phyloP scores from a whole-genome alignment of 2,329 filamentous ascomycete species.

The Chaetothyriales sp. region DNA sequence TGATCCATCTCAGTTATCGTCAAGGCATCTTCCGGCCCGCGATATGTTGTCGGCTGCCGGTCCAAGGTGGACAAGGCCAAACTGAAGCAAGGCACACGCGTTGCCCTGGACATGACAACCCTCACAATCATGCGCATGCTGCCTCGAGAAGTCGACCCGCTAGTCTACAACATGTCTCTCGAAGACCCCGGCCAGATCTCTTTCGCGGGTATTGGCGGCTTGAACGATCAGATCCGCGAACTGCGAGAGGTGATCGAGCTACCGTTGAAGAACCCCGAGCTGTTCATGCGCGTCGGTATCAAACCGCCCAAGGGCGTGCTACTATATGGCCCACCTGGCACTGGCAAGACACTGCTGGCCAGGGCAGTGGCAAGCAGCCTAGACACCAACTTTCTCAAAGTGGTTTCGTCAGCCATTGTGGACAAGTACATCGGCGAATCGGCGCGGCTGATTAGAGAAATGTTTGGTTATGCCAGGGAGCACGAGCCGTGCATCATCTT shows the following conservation, averaged over 20 bases:
- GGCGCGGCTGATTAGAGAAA: slow-evolving; percentile 88
- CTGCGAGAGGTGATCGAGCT: slow-evolving; percentile 94
- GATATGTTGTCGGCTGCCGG: slow-evolving; percentile 95
- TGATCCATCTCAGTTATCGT: slow-evolving; percentile 59
- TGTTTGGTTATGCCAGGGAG: slow-evolving; percentile 99
- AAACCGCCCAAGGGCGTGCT: slow-evolving; percentile 97
- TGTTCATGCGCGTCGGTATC: slow-evolving; percentile 92
- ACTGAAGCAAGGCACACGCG: slow-evolving; percentile 94
- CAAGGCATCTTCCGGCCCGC: slow-evolving; percentile 89
- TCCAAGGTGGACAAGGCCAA: slow-evolving; percentile 96
- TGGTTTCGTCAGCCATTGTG: slow-evolving; percentile 95
- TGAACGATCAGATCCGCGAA: slow-evolving; percentile 97
- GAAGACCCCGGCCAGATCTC: slow-evolving; percentile 96
- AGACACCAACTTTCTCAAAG: slow-evolving; percentile 97
- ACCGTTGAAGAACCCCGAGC: slow-evolving; percentile 94
- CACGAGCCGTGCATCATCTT: slow-evolving; percentile 99
- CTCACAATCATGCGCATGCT: slow-evolving; percentile 99
- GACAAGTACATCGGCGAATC: slow-evolving; percentile 99
- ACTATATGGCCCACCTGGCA: slow-evolving; percentile 89
- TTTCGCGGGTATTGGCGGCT: slow-evolving; percentile 90
- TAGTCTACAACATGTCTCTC: slow-evolving; percentile 99
- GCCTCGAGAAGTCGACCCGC: slow-evolving; percentile 89
- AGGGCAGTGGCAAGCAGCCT: slow-evolving; percentile 89
- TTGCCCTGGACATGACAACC: slow-evolving; percentile 97
- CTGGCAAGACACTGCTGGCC: slow-evolving; percentile 87